Evolutionary conservation across 345 rosid species (phyloP).

Genomic region (Brassica napus): Da-Ae NC_063442.1:43387001-43387500

Average conservation of each 20-base stretch:
- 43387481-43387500: conserved; percentile 34
- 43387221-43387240: neutral
- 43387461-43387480: conserved; percentile 49
- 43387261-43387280: neutral
- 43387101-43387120: too few relatives aligned
- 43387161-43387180: too few relatives aligned
- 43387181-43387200: neutral
- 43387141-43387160: neutral
- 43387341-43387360: neutral
- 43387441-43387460: conserved; percentile 41
- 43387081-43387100: too few relatives aligned
- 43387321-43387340: neutral
- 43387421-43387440: conserved; percentile 31
- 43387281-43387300: neutral
- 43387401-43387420: conserved; percentile 26
- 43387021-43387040: too few relatives aligned
- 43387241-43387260: too few relatives aligned
- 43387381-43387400: conserved; percentile 19
- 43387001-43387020: neutral
- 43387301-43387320: neutral
- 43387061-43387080: too few relatives aligned
- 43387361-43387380: conserved; percentile 1
- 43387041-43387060: too few relatives aligned
- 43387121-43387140: too few relatives aligned
- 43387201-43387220: neutral